phyloP scores from a whole-genome alignment of 164 flowering plant genomes.

The Macadamia tetraphylla region DNA sequence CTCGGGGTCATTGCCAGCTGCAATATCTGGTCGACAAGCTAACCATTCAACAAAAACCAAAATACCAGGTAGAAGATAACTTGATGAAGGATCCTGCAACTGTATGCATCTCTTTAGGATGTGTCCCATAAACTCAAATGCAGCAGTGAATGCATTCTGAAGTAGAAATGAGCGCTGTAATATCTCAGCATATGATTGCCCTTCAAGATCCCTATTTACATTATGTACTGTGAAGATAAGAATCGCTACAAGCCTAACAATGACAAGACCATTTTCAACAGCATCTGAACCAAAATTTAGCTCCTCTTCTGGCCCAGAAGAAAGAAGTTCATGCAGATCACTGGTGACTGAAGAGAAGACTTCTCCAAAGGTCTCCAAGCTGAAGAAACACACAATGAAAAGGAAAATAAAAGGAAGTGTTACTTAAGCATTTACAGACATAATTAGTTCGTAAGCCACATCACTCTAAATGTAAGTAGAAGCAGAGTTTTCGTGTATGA shows the following conservation, averaged over 20 bases:
- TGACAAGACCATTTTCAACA: slow-evolving; percentile 43
- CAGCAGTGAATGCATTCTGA: slow-evolving; percentile 77
- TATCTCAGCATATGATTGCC: slow-evolving; percentile 87
- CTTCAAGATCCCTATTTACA: slow-evolving; percentile 61
- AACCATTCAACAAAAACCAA: slow-evolving; percentile 92
- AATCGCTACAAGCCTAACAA: slow-evolving; percentile 70
- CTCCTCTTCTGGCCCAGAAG: slow-evolving; percentile 53
- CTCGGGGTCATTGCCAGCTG: slow-evolving; percentile 51
- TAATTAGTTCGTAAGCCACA: no score
- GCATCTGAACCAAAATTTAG: slow-evolving; percentile 51
- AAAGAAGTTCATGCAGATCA: slow-evolving; percentile 46
- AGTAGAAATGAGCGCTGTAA: slow-evolving; percentile 78
- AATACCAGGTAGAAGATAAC: slow-evolving; percentile 73
- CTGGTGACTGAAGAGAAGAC: slow-evolving; percentile 37
- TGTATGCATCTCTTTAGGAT: slow-evolving; percentile 56
- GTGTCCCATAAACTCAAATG: slow-evolving; percentile 70
- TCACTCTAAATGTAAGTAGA: background rate
- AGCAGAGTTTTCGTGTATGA: background rate
- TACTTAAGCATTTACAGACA: no score
- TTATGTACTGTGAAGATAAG: slow-evolving; percentile 80
- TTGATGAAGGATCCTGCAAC: slow-evolving; percentile 59
- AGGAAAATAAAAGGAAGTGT: background rate
- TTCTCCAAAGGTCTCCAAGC: slow-evolving; percentile 62
- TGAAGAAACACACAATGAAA: slow-evolving; percentile 13
- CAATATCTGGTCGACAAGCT: slow-evolving; percentile 75